A percentile compares a stretch with the other conserved stretches of the same genome.
Evolutionary conservation across 345 rosid species (phyloP).

Genomic region (Nephelium lappaceum): DNA sequence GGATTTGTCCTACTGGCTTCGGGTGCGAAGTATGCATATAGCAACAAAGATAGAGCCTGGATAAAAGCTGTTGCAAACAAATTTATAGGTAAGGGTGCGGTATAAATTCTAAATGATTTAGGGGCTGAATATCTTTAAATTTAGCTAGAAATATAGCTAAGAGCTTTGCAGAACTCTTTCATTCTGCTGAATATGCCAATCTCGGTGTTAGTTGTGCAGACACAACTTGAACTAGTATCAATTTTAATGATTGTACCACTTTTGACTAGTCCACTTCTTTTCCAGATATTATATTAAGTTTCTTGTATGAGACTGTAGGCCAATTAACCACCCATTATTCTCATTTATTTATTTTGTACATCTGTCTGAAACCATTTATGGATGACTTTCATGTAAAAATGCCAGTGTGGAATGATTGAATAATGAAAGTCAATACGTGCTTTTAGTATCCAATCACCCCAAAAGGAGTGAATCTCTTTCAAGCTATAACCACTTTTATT

Average conservation of each 20-base stretch:
- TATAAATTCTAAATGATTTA: constrained; percentile 27
- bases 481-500: background rate
- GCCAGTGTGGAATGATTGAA: background rate
- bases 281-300: background rate
- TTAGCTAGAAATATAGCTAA: background rate
- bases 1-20: constrained; percentile 81
- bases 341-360: background rate
- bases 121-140: background rate
- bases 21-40: constrained; percentile 68
- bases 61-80: constrained; percentile 72
- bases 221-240: background rate
- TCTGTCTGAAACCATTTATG: background rate
- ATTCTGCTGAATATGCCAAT: background rate
- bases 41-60: constrained; percentile 87
- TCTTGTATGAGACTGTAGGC: background rate
- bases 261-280: background rate
- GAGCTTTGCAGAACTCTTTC: constrained; percentile 7
- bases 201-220: background rate
- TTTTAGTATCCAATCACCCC: background rate
- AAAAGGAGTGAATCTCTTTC: constrained; percentile 1
- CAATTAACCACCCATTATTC: background rate
- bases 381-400: background rate
- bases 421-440: background rate
- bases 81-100: constrained; percentile 50
- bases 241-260: constrained; percentile 1